Conservation (phyloP, 352 stramenopile genomes). For the Pythium guiyangense region DNA sequence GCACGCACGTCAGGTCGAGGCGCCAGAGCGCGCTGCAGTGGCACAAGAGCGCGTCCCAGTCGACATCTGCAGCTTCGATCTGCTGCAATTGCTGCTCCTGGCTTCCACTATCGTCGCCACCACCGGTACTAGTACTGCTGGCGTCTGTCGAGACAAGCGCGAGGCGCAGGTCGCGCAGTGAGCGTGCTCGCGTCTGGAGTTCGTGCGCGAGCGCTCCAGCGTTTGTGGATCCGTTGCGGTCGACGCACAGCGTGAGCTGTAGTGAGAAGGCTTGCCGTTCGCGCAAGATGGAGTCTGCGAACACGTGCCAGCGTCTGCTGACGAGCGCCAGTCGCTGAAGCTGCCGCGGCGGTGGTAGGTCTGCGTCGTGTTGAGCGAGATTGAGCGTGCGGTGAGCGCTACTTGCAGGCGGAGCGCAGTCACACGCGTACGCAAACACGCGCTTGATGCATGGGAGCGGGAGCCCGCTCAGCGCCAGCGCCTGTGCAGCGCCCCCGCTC, state of each 20-base stretch:
- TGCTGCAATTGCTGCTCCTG: too few species aligned
- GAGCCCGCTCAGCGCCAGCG: background rate
- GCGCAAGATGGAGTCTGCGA: background rate
- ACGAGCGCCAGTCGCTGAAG: conserved; percentile 5
- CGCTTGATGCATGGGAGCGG: conserved; percentile 4
- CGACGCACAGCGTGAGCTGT: background rate
- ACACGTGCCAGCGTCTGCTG: background rate
- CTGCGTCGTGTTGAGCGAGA: background rate
- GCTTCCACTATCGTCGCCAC: background rate
- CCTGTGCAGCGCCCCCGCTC: too few species aligned
- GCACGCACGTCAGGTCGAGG: conserved; percentile 7
- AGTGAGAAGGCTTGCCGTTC: background rate
- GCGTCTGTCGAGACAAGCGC: background rate
- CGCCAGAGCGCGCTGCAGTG: conserved; percentile 3
- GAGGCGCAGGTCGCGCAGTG: conserved; percentile 4
- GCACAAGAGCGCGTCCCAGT: background rate
- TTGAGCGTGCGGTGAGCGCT: background rate
- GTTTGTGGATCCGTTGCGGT: background rate
- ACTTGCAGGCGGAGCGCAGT: background rate
- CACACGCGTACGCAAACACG: conserved; percentile 6
- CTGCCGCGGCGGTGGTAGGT: background rate
- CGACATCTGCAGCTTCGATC: background rate
- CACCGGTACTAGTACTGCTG: background rate
- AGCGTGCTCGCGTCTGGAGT: background rate
- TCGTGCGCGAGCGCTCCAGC: background rate